These are phyloP conservation scores for Penicillium sp. DNA, from an alignment of 2,329 filamentous ascomycete genomes.

Conservation along the genomic window DNA sequence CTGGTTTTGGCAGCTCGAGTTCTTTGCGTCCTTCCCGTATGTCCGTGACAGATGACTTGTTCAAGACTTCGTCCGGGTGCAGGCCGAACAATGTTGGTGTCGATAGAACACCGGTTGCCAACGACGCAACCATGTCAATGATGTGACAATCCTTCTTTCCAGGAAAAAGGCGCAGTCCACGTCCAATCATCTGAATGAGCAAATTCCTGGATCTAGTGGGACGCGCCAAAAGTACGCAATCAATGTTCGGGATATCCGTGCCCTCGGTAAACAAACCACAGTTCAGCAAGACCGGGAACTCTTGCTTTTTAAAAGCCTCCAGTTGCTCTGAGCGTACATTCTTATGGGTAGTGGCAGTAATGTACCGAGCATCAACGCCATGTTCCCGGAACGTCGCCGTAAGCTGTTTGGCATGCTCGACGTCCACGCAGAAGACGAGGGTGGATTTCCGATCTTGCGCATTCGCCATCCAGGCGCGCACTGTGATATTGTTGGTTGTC, in stretches of 20 bases:
- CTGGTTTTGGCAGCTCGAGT: neutral
- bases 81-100: constrained; percentile 92
- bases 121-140: constrained; percentile 90
- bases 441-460: constrained; percentile 76
- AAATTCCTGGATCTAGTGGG: constrained; percentile 93
- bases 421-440: constrained; percentile 89
- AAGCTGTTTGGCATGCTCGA: constrained; percentile 75
- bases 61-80: constrained; percentile 75
- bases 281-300: constrained; percentile 88
- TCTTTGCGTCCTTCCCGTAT: constrained; percentile 56
- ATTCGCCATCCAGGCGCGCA: constrained; percentile 82
- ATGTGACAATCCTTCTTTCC: constrained; percentile 89
- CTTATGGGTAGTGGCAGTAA: constrained; percentile 79
- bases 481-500: constrained; percentile 77
- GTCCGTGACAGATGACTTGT: constrained; percentile 63
- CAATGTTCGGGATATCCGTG: constrained; percentile 96
- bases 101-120: constrained; percentile 82
- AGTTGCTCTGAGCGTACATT: constrained; percentile 69
- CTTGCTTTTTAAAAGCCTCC: constrained; percentile 70
- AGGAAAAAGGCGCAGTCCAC: constrained; percentile 80
- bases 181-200: constrained; percentile 95
- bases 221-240: constrained; percentile 84
- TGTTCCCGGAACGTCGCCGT: constrained; percentile 73
- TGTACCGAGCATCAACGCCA: constrained; percentile 79
- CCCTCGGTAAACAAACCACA: constrained; percentile 97